Evolutionary conservation across 805 yeast species (phyloP).

Genomic region (Candida multigemmis): DNA sequence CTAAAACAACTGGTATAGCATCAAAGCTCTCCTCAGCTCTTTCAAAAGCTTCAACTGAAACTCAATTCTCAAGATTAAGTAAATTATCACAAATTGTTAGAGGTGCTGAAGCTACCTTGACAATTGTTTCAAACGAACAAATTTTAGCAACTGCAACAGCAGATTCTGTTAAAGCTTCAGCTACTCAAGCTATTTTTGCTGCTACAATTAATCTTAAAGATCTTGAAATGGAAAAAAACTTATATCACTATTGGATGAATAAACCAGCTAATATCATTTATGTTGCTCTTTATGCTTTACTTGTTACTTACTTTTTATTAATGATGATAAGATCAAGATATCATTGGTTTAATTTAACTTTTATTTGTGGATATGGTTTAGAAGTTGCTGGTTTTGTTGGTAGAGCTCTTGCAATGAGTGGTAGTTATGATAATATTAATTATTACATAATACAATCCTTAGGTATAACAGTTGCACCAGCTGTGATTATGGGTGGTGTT

Average conservation of each 20-base stretch:
- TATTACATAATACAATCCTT: constrained; percentile 23
- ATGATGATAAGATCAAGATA: constrained; percentile 25
- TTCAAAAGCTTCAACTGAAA: constrained; percentile 4
- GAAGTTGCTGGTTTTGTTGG: constrained; percentile 31
- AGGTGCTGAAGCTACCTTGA: constrained; percentile 29
- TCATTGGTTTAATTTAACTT: constrained; percentile 31
- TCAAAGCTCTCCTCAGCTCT: constrained; percentile 9
- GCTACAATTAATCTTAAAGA: constrained; percentile 22
- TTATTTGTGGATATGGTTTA: constrained; percentile 24
- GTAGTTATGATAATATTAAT: constrained; percentile 10
- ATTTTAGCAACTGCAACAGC: constrained; percentile 32
- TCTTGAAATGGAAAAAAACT: constrained; percentile 18
- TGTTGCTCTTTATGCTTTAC: constrained; percentile 15
- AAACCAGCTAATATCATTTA: constrained; percentile 23
- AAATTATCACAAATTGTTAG: constrained; percentile 15
- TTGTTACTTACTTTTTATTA: constrained; percentile 12
- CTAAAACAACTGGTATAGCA: constrained; percentile 12
- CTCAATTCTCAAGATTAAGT: constrained; percentile 5
- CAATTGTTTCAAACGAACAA: constrained; percentile 23
- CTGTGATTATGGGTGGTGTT: constrained; percentile 34
- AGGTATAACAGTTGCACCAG: constrained; percentile 30
- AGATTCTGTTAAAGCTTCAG: constrained; percentile 12
- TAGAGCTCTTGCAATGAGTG: constrained; percentile 19
- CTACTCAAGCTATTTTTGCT: constrained; percentile 23
- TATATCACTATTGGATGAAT: constrained; percentile 15